Percentiles rank a stretch among this genome's conserved stretches.
Conservation (phyloP, 2,329 filamentous ascomycete genomes). For the Leptographium lundbergii region DNA sequence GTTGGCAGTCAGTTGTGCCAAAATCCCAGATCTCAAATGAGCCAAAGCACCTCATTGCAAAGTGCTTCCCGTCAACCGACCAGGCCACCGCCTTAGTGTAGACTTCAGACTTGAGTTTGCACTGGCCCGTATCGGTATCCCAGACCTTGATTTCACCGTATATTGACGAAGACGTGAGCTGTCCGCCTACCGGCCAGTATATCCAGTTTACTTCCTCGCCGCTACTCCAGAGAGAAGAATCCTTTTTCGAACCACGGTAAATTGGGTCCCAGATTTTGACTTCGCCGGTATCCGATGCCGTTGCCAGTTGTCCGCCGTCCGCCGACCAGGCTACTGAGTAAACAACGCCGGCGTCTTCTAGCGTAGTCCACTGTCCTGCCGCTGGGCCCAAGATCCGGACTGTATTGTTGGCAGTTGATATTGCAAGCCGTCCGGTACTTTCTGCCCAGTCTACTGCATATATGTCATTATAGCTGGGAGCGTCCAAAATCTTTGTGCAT, state of each 20-base stretch:
- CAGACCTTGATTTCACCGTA: not conserved
- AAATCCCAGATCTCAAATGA: too few species aligned
- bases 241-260: not conserved
- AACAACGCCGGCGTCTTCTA: not conserved
- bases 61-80: too few species aligned
- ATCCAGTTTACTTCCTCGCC: not conserved
- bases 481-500: not conserved
- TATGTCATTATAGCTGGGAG: not conserved
- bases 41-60: too few species aligned
- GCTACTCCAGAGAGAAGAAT: not conserved
- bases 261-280: not conserved
- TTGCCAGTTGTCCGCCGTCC: not conserved
- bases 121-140: not conserved
- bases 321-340: not conserved
- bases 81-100: not conserved
- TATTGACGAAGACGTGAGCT: not conserved
- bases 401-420: not conserved
- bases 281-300: not conserved
- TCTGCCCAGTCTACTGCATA: not conserved
- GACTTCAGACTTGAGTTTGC: not conserved
- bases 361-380: not conserved
- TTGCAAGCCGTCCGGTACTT: not conserved
- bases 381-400: not conserved
- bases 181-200: not conserved
- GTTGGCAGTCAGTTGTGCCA: too few species aligned